Conservation (phyloP, 2,329 filamentous ascomycete genomes). For the Talaromyces albobiverticillius region DNA sequence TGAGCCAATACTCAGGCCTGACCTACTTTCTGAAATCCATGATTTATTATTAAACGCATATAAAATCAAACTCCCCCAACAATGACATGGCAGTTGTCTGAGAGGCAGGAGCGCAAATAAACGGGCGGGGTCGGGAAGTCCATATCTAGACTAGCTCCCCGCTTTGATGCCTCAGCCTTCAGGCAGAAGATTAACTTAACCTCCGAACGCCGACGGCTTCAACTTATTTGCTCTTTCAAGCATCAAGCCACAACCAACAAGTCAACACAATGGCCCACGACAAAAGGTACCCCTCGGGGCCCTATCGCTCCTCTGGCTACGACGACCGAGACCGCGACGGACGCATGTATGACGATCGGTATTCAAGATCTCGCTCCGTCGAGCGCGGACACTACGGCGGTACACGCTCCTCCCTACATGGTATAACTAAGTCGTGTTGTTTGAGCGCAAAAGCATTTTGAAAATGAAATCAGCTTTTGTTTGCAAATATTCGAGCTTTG, state of each 20-base stretch:
- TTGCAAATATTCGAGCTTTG: constrained; percentile 23
- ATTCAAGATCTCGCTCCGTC: constrained; percentile 37
- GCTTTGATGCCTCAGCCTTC: not conserved
- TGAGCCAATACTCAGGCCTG: too few species aligned
- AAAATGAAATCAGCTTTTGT: constrained; percentile 6
- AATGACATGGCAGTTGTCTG: too few species aligned
- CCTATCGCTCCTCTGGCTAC: constrained; percentile 22
- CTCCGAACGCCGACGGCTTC: not conserved
- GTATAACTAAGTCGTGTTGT: constrained; percentile 29
- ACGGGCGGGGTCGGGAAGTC: not conserved
- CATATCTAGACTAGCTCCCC: not conserved
- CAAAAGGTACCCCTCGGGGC: constrained; percentile 22
- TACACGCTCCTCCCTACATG: constrained; percentile 46
- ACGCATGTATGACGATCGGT: constrained; percentile 47
- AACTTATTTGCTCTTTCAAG: not conserved
- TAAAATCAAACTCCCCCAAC: too few species aligned
- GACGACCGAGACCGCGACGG: constrained; percentile 41
- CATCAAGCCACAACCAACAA: not conserved
- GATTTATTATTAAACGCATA: too few species aligned
- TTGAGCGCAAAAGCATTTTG: constrained; percentile 18
- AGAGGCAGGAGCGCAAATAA: too few species aligned
- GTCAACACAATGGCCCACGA: constrained; percentile 15
- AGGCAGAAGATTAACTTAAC: not conserved
- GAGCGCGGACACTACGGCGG: constrained; percentile 38
- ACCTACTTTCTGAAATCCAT: too few species aligned